Percentiles rank a stretch among this genome's conserved stretches.
phyloP scores from a whole-genome alignment of 2,329 filamentous ascomycete genomes.

The Cladobotryum protrusum region DNA sequence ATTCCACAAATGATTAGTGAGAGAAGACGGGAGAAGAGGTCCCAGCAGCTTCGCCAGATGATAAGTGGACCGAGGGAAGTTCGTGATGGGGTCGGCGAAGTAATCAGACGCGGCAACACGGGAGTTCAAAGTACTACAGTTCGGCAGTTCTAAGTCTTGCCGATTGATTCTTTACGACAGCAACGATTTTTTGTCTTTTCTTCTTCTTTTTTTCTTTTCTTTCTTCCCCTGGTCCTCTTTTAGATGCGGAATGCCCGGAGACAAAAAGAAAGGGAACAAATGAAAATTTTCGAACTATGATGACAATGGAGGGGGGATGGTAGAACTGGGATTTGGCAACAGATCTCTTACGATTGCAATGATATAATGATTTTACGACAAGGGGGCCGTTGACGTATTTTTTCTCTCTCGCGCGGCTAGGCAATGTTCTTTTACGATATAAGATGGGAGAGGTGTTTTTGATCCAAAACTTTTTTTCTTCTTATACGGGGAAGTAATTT shows the following conservation, averaged over 20 bases:
- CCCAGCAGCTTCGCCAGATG: slow-evolving; percentile 51
- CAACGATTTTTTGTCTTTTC: background rate
- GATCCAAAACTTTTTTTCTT: background rate
- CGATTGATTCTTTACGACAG: no score
- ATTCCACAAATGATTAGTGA: slow-evolving; percentile 52
- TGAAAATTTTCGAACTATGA: background rate
- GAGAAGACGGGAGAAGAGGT: slow-evolving; percentile 51
- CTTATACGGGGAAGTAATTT: no score
- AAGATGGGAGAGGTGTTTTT: background rate
- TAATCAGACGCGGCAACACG: slow-evolving; percentile 39
- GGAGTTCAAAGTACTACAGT: slow-evolving; percentile 8
- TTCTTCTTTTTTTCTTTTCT: background rate
- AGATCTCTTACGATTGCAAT: background rate
- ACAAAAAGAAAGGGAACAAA: slow-evolving; percentile 6
- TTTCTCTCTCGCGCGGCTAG: background rate
- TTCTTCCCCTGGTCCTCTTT: background rate
- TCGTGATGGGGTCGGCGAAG: slow-evolving; percentile 51
- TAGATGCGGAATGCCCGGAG: background rate
- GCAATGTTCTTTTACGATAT: background rate
- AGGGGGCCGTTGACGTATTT: background rate
- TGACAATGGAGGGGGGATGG: background rate
- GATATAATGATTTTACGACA: background rate
- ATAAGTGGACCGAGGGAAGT: slow-evolving; percentile 56
- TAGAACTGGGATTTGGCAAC: background rate
- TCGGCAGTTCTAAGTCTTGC: background rate